Evolutionary conservation across 441 rosid species (phyloP).

Genomic region (Euphorbia corollata): DNA sequence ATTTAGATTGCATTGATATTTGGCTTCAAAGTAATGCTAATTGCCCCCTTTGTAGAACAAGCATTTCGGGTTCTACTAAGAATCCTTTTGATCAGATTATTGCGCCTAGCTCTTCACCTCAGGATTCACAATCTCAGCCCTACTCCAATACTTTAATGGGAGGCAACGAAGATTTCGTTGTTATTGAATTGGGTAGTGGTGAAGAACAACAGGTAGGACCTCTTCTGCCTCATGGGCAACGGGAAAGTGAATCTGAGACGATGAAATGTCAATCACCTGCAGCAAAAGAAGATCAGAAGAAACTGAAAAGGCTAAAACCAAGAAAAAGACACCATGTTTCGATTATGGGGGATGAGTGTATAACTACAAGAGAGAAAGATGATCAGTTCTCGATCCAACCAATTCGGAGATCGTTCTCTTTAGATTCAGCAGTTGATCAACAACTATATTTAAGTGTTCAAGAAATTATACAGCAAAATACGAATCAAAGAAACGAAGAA

Average conservation of each 20-base stretch:
- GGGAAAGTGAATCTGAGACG: slow-evolving; percentile 23
- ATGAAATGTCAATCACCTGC: slow-evolving; percentile 21
- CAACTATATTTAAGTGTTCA: slow-evolving; percentile 52
- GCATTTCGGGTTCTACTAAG: slow-evolving; percentile 44
- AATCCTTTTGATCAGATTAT: slow-evolving; percentile 25
- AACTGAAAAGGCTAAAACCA: slow-evolving; percentile 26
- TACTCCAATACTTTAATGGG: slow-evolving; percentile 34
- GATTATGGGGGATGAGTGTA: slow-evolving; percentile 84
- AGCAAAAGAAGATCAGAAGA: slow-evolving; percentile 25
- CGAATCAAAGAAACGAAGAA: slow-evolving; percentile 25
- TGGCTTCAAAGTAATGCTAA: slow-evolving; percentile 84
- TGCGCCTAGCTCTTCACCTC: slow-evolving; percentile 64
- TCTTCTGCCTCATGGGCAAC: slow-evolving; percentile 31
- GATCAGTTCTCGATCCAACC: slow-evolving; percentile 59
- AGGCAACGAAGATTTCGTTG: slow-evolving; percentile 56
- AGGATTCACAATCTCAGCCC: slow-evolving; percentile 25
- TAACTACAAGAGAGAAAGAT: slow-evolving; percentile 48
- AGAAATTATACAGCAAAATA: slow-evolving; percentile 34
- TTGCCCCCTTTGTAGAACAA: slow-evolving; percentile 75
- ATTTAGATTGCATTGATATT: slow-evolving; percentile 75
- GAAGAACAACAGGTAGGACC: slow-evolving; percentile 22
- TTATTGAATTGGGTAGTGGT: slow-evolving; percentile 48
- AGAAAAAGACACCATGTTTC: slow-evolving; percentile 39
- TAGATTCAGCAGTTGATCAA: slow-evolving; percentile 70
- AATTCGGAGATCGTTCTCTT: slow-evolving; percentile 69